Evolutionary conservation across 768 basidiomycete genomes (phyloP), one percentile per base, ranked within the genome.

Genomic region (Suillus hirtellus): DNA sequence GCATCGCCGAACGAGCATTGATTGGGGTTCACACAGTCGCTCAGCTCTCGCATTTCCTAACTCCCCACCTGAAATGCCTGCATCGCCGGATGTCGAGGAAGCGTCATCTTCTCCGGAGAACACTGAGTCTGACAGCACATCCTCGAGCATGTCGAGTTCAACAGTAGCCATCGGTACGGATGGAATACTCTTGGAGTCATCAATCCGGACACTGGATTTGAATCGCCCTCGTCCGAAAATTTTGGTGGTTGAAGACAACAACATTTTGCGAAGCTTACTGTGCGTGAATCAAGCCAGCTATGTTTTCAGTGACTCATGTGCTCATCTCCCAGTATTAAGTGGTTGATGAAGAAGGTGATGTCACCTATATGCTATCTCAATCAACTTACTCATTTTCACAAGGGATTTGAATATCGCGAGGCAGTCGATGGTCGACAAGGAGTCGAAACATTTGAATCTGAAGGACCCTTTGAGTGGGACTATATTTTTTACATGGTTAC

Each of bases 211-310:
- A 8, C 65, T 84, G 17, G 81, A 81, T 21, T 72, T 73, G 12
- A 71, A 74, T n/a, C 79, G 79, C 46, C 76, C 78, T 19, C 78
- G 75, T 5, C 80, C 87, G 65, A 83, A 87, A 60, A 87, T 96
- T 6, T 78, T 97, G 46, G 87, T 96, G 1, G 91, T 96, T 1
- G 95, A 97, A 75, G 96, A 98, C 70, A 97, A 97, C 72, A 83
- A 74, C 62, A 90, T 98, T 62, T 84, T 97, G 63, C 86, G 94
- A 59, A 87, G 85, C 69, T 80, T 97, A 31, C 81, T 97, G 87
- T 93, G 76, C 68, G 92, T 81, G n/a, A 31, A 60, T 35, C 64
- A 61, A 17, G 43, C 46, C 15, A 15, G 27, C 31, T 42, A 47
- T 62, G 21, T 63, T 43, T 49, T 47, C 58, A 35, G 46, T 64